Percentiles rank a stretch among this genome's conserved stretches.
Evolutionary conservation across 2,329 filamentous ascomycete species (phyloP).

Genomic region (Fonsecaea nubica): DNA sequence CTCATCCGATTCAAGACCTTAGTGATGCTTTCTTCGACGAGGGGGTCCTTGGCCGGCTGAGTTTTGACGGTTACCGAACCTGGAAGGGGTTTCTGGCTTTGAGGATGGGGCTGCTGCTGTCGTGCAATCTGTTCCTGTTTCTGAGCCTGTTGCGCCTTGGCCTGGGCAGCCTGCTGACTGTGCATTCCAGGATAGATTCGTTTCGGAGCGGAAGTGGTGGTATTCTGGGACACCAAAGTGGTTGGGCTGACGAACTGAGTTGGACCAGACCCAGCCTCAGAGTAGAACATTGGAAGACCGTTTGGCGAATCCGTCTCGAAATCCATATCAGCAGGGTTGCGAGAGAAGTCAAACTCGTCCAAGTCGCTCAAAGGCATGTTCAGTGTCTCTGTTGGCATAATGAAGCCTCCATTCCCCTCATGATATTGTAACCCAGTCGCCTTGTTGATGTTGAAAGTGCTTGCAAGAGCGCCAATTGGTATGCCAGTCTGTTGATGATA

Average conservation of each 20-base stretch:
- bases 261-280: conserved; percentile 49
- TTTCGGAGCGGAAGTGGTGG: conserved; percentile 56
- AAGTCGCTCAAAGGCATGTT: conserved; percentile 52
- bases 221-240: conserved; percentile 61
- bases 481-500: conserved; percentile 96
- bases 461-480: conserved; percentile 80
- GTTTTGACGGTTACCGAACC: conserved; percentile 43
- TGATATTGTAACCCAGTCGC: conserved; percentile 52
- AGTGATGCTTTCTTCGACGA: conserved; percentile 90
- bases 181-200: conserved; percentile 94
- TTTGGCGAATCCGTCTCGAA: conserved; percentile 69
- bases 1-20: conserved; percentile 93
- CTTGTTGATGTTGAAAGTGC: conserved; percentile 78
- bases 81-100: conserved; percentile 39
- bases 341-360: conserved; percentile 65
- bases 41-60: conserved; percentile 63
- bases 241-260: conserved; percentile 75
- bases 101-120: conserved; percentile 56
- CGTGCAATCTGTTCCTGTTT: conserved; percentile 66
- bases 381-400: conserved; percentile 49
- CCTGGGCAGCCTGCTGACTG: conserved; percentile 81
- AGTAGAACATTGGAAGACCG: conserved; percentile 69
- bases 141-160: conserved; percentile 67
- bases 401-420: conserved; percentile 48
- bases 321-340: conserved; percentile 69